Base-by-base conservation (phyloP, 495 filamentous ascomycete genomes). In the Bacidia gigantensis region DNA sequence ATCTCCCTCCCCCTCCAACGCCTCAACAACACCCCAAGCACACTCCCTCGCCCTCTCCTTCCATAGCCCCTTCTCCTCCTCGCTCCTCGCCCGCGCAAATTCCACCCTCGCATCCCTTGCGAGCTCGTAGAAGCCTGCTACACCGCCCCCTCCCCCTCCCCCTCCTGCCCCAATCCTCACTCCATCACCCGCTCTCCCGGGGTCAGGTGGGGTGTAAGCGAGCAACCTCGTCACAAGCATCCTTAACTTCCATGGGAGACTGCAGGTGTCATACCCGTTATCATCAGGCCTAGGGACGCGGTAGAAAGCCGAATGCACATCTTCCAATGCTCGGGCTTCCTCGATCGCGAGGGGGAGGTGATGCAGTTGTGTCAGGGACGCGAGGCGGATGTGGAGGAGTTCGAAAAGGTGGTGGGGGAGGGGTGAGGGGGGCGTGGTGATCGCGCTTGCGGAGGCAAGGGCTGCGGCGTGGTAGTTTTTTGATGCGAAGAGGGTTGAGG, bases 1-100 rank as follows among this genome's bases (percentile, higher is more conserved):
- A 64, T 97, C 89, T 5, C 87, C 87, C 86, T 94, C 94, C 68
- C 96, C 89, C 2, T 95, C 74, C 49, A 97, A 62, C 24, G 83
- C 81, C 60, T 87, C 86, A 0, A 81, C 89, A 10, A 86, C 85
- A 45, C 83, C 65, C 10, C 95, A 63, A 0, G 89, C 89, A 0
- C 95, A 67, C 49, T 95, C 87, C 10, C 65, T 66, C 3, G 95
- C 65, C 39, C 92, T 56, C 1, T 64, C 64, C 56, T 71, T 75
- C 92, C 90, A 97, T 38, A 83, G 56, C 46, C 69, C 62, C 11
- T 68, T 66, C 26, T 75, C 74, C 14, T 70, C 57, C 7, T 43
- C 50, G 0, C 52, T 3, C 62, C 64, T 52, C 46, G 60, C 46
- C 54, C 67, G 51, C 48, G 70, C 62, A 14, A 84, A 60, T 25